Evolutionary conservation across 2,329 filamentous ascomycete genomes (phyloP).

Genomic region (Hypocrella siamensis): DNA sequence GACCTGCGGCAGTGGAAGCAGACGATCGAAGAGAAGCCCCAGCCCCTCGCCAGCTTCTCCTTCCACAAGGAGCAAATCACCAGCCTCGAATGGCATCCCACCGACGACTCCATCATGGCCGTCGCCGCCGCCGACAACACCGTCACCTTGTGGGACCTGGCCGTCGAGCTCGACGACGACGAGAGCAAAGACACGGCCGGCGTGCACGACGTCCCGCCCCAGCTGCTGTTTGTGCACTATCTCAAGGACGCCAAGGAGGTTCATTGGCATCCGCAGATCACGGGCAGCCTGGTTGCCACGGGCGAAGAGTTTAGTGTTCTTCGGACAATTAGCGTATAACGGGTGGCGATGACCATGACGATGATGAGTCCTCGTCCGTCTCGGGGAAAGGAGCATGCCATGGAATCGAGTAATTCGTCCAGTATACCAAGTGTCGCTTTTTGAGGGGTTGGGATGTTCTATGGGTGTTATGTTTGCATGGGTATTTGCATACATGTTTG

Average conservation of each 20-base stretch:
- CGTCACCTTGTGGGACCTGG: slow-evolving; percentile 89
- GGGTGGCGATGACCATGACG: neutral
- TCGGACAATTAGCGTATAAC: slow-evolving; percentile 66
- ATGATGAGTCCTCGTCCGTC: no score
- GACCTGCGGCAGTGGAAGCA: slow-evolving; percentile 87
- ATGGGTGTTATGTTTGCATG: no score
- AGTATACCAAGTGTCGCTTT: no score
- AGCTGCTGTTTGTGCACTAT: slow-evolving; percentile 92
- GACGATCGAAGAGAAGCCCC: slow-evolving; percentile 39
- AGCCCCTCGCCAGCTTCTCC: slow-evolving; percentile 79
- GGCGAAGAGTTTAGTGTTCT: slow-evolving; percentile 80
- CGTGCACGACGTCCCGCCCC: slow-evolving; percentile 79
- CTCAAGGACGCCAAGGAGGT: slow-evolving; percentile 89
- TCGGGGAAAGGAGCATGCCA: no score
- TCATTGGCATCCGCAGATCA: slow-evolving; percentile 96
- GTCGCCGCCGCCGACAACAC: slow-evolving; percentile 90
- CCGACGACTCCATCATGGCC: slow-evolving; percentile 87
- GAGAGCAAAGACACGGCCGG: slow-evolving; percentile 83
- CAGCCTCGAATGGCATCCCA: slow-evolving; percentile 91
- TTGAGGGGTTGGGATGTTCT: no score
- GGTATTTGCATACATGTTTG: no score
- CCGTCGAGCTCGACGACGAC: slow-evolving; percentile 92
- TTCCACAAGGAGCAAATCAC: slow-evolving; percentile 98
- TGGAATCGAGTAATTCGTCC: no score
- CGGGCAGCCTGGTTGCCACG: slow-evolving; percentile 76